These are phyloP conservation scores for Trichoderma simmonsii DNA, from an alignment of 2,329 filamentous ascomycete species.

Conservation along the genomic window DNA sequence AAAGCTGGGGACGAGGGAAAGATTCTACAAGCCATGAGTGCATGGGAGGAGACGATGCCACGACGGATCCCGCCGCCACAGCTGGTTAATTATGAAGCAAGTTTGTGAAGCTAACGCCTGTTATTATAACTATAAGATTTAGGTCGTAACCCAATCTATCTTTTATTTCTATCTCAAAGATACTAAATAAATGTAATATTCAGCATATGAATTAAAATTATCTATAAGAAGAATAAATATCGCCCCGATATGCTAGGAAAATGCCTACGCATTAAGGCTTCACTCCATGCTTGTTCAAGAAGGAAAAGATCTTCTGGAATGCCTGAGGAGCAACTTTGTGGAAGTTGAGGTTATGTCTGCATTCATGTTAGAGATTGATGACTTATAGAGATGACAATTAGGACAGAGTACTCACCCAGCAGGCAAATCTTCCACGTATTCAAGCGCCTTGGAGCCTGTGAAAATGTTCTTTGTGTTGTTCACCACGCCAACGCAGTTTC, in stretches of 20 bases:
- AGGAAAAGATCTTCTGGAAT: conserved; percentile 6
- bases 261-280: not conserved
- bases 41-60: not conserved
- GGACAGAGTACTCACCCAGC: not conserved
- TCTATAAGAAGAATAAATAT: not conserved
- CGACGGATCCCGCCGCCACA: not conserved
- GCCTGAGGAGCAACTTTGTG: not conserved
- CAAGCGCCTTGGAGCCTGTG: not conserved
- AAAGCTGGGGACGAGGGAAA: not conserved
- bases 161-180: too few species aligned
- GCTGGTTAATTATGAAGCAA: not conserved
- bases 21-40: not conserved
- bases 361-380: not conserved
- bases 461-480: not conserved
- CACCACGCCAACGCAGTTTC: conserved; percentile 6
- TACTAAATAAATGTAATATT: not conserved
- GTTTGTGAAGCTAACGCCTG: not conserved
- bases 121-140: too few species aligned
- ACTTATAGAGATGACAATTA: too few species aligned
- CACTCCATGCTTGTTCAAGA: not conserved
- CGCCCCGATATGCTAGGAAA: too few species aligned
- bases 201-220: not conserved
- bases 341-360: conserved; percentile 8
- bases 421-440: conserved; percentile 6
- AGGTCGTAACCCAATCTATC: too few species aligned